Percentiles rank a stretch among this genome's conserved stretches.
Evolutionary conservation across 768 basidiomycete species (phyloP).

Genomic region (Exsudoporus frostii): DNA sequence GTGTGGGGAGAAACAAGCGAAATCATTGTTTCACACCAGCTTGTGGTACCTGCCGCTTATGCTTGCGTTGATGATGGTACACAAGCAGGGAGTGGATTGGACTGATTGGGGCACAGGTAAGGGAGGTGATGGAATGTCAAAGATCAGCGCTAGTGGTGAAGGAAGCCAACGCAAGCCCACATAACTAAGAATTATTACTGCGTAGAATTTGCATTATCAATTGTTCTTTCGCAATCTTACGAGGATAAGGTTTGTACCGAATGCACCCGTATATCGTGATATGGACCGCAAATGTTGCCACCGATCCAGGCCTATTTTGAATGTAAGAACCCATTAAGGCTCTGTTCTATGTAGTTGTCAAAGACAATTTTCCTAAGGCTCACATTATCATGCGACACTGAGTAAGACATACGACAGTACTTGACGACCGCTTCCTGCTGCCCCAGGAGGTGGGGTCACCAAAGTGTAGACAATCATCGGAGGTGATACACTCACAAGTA

Average conservation of each 20-base stretch:
- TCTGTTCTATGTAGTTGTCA: not conserved
- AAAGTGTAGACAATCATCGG: not conserved
- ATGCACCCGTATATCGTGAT: not conserved
- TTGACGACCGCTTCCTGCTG: not conserved
- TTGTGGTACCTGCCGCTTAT: constrained; percentile 91
- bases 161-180: not conserved
- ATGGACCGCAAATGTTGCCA: not conserved
- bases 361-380: not conserved
- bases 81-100: constrained; percentile 87
- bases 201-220: not conserved
- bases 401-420: not conserved
- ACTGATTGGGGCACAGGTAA: constrained; percentile 41
- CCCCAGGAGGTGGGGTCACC: not conserved
- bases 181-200: not conserved
- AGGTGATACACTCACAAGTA: not conserved
- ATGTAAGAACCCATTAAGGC: not conserved
- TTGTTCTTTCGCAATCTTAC: not conserved
- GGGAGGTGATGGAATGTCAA: not conserved
- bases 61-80: constrained; percentile 90
- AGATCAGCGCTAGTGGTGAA: not conserved
- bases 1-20: constrained; percentile 75
- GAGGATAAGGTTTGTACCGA: not conserved
- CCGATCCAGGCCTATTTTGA: not conserved
- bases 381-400: not conserved
- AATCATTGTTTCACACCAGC: constrained; percentile 72